Evolutionary conservation across 2,329 filamentous ascomycete genomes (phyloP), one percentile per base, ranked within the genome.

Genomic region (Colletotrichum karsti): DNA sequence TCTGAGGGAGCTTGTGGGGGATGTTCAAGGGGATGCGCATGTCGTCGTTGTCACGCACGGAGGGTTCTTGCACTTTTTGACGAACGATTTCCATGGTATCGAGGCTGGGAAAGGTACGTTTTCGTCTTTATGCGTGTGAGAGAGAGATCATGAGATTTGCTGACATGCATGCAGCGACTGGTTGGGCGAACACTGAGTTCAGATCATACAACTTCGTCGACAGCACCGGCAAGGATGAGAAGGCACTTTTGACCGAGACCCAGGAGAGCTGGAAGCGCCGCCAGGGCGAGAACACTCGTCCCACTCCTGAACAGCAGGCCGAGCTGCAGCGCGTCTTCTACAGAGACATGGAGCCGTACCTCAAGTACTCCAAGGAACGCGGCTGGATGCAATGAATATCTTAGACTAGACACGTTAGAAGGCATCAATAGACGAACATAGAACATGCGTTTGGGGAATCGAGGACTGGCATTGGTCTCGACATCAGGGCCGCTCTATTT

Each of bases 41-140:
- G 87, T 97, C 28, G 89, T 91, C 0, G 85, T 94, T 2, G 93
- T 97, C 7, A 92, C 93, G 3, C 94, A 97, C 74, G 94, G 94
- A 2, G 93, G 92, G 1, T 92, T 95, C 73, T 77, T 97, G 73
- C 94, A 97, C 77, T 97, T 93, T 74, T 81, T 97, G 70, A 96
- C 93, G 0, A 88, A 94, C 72, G 94, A 97, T 74, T 97, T 91
- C 89, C 84, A 89, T 60, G 92, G 90, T 44, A 85, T 87, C 24
- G 76, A 80, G 73, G 73, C 83, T 4, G 73, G 74, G 1, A 70
- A 69, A 66, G 81, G 84, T 85, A 77, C 63, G 83, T 76, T 30
- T 57, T 12, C 12, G 10, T 4, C 7, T 12, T 8, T 1, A 0
- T 13, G 15, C 7, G 0, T 0, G 18, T 20, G 41, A 35, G 18